Evolutionary conservation across 257 asterid species (phyloP).

Genomic region (Fraxinus cuspidata): DNA sequence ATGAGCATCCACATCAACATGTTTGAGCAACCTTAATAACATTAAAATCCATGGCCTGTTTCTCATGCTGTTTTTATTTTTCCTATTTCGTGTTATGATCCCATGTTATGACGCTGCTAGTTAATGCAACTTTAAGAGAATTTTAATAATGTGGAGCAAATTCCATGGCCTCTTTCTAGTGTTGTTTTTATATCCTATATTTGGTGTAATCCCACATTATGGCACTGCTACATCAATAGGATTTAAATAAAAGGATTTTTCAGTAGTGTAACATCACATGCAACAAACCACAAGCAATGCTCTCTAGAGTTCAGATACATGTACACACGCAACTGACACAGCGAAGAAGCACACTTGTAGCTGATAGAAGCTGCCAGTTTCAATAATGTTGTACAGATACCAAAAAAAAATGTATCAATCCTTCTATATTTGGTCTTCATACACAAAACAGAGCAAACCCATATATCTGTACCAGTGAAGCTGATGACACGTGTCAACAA

Average conservation of each 20-base stretch:
- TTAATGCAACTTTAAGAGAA: background rate
- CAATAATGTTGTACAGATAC: background rate
- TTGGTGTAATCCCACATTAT: too few relatives aligned
- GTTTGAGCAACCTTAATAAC: background rate
- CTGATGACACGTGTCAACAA: background rate
- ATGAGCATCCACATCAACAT: background rate
- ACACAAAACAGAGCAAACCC: slow-evolving; percentile 3
- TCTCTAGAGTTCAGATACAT: background rate
- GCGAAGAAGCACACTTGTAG: background rate
- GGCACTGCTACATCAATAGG: too few relatives aligned
- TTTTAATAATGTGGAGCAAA: background rate
- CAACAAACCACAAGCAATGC: background rate
- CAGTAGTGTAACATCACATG: background rate
- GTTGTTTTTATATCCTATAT: too few relatives aligned
- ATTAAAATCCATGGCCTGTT: background rate
- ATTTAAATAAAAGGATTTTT: background rate
- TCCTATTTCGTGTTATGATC: background rate
- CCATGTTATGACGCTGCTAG: background rate
- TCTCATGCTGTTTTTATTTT: background rate
- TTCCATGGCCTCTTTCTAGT: too few relatives aligned
- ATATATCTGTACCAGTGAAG: background rate
- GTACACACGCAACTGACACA: background rate
- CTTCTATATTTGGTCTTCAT: slow-evolving; percentile 6
- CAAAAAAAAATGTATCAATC: background rate
- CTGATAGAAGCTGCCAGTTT: background rate